phyloP scores from a whole-genome alignment of 2,329 filamentous ascomycete species.

The Calycina herbarum region DNA sequence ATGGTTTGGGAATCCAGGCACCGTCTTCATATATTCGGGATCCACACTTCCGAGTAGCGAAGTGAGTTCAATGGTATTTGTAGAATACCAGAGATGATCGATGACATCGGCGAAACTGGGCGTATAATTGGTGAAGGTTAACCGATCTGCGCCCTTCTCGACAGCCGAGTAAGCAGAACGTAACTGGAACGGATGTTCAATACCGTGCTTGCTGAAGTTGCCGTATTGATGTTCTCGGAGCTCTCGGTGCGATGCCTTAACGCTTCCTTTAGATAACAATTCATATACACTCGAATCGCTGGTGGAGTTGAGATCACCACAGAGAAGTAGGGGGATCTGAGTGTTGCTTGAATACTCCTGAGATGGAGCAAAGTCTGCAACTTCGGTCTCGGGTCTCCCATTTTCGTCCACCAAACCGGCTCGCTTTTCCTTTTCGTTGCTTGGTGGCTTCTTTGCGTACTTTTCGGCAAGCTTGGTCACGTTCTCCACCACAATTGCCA shows the following conservation, averaged over 20 bases:
- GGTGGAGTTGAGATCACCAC: constrained; percentile 94
- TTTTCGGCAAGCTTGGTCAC: constrained; percentile 83
- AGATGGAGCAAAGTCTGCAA: constrained; percentile 69
- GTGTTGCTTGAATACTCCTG: constrained; percentile 83
- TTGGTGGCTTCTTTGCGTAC: constrained; percentile 76
- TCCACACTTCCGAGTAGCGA: constrained; percentile 70
- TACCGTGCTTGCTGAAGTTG: constrained; percentile 87
- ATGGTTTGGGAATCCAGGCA: constrained; percentile 73
- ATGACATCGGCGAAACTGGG: constrained; percentile 90
- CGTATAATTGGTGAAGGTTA: constrained; percentile 95
- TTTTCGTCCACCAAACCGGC: constrained; percentile 42
- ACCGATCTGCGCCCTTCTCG: constrained; percentile 76
- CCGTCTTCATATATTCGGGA: constrained; percentile 66
- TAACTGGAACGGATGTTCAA: constrained; percentile 90
- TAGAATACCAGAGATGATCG: constrained; percentile 98
- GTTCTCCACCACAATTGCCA: constrained; percentile 91
- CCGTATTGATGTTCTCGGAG: constrained; percentile 82
- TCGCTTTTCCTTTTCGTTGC: constrained; percentile 69
- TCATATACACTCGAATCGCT: constrained; percentile 88
- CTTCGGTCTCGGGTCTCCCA: constrained; percentile 49
- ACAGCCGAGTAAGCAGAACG: constrained; percentile 86
- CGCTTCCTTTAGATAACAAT: constrained; percentile 75
- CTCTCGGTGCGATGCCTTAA: constrained; percentile 78
- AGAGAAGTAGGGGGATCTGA: constrained; percentile 87
- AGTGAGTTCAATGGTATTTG: constrained; percentile 67